phyloP scores from a whole-genome alignment of 306 rosid genomes.

The Lagenaria siceraria region DNA sequence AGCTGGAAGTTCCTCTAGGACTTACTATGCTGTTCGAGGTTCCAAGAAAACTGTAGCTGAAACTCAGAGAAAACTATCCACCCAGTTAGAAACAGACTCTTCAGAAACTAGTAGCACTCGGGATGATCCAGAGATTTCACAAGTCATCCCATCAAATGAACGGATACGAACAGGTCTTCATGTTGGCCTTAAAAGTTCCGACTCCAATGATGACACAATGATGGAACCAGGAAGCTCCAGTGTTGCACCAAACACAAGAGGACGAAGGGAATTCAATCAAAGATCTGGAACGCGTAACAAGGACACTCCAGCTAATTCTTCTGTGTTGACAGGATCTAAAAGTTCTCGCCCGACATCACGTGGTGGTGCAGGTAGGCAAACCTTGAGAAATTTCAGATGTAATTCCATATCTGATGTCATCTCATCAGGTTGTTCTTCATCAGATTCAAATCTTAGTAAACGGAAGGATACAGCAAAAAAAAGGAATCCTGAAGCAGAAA shows the following conservation, averaged over 20 bases:
- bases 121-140: slow-evolving; percentile 57
- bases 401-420: slow-evolving; percentile 62
- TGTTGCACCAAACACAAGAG: slow-evolving; percentile 41
- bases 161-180: slow-evolving; percentile 40
- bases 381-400: slow-evolving; percentile 72
- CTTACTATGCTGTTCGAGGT: slow-evolving; percentile 24
- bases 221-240: slow-evolving; percentile 63
- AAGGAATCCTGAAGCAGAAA: slow-evolving; percentile 76
- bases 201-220: slow-evolving; percentile 23
- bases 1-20: slow-evolving; percentile 68
- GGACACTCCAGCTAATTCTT: slow-evolving; percentile 23
- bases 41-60: slow-evolving; percentile 39
- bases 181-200: slow-evolving; percentile 18
- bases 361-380: slow-evolving; percentile 51
- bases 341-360: slow-evolving; percentile 26
- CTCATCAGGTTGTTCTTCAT: slow-evolving; percentile 54
- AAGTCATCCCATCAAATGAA: slow-evolving; percentile 30
- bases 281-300: slow-evolving; percentile 40
- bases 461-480: slow-evolving; percentile 46
- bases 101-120: slow-evolving; percentile 69
- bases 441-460: slow-evolving; percentile 42
- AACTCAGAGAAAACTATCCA: slow-evolving; percentile 35
- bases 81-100: slow-evolving; percentile 51
- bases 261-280: slow-evolving; percentile 42
- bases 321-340: slow-evolving; percentile 22